Evolutionary conservation across 768 basidiomycete species (phyloP).

Genomic region (Leccinellum rugosiceps): DNA sequence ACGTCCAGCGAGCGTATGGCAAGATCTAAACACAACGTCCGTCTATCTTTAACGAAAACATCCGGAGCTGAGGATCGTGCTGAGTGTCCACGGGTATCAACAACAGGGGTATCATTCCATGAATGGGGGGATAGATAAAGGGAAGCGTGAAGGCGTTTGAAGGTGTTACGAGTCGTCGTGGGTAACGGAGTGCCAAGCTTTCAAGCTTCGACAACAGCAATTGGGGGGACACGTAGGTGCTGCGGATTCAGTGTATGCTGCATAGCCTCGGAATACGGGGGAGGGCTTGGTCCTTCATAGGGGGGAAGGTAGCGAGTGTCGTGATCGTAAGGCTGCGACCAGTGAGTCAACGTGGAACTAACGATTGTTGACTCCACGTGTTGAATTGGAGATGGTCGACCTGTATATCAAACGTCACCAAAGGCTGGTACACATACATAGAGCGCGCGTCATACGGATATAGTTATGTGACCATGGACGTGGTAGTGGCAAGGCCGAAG

Average conservation of each 20-base stretch:
- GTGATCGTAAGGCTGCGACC: neutral
- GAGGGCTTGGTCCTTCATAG: slow-evolving; percentile 10
- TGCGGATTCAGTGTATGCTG: neutral
- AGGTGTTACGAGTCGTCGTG: neutral
- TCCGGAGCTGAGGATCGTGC: neutral
- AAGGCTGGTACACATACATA: neutral
- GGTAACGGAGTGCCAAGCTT: neutral
- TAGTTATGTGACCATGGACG: neutral
- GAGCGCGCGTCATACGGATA: neutral
- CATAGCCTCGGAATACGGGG: slow-evolving; percentile 3
- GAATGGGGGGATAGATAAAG: neutral
- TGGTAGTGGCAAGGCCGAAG: neutral
- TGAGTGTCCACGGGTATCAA: slow-evolving; percentile 4
- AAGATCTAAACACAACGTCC: neutral
- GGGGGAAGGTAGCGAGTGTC: neutral
- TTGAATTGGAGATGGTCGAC: neutral
- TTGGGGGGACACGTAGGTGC: neutral
- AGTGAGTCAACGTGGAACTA: neutral
- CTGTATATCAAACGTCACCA: neutral
- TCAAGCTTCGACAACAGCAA: slow-evolving; percentile 1
- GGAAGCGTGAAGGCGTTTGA: neutral
- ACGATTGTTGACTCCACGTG: slow-evolving; percentile 7
- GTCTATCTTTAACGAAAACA: neutral
- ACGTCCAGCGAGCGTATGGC: neutral
- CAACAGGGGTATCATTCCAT: slow-evolving; percentile 3